Evolutionary conservation across 2,329 filamentous ascomycete species (phyloP), one percentile per base, ranked within the genome.

Genomic region (Camillea tinctor): DNA sequence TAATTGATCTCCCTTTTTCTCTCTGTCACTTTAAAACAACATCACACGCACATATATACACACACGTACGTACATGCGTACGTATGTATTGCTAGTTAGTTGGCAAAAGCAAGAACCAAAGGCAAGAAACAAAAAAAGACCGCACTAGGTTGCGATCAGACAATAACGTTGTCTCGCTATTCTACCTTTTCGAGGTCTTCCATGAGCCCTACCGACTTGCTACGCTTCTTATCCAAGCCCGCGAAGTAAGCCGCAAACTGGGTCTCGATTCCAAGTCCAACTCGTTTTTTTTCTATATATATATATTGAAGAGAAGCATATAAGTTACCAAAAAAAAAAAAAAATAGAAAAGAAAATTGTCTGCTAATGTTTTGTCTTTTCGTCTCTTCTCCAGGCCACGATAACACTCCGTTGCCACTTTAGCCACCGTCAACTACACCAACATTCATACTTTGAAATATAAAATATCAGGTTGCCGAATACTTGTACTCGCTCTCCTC

Each of bases 211-310:
- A 90, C 89, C 81, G 91, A 96, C 80, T 88, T 96, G 74, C 87
- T 96, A 75, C 91, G 92, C 81, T 95, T 96, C 82, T 87, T 97
- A 72, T 96, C 92, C 76, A 95, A 95, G 84, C 92, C 92, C 75
- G 91, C 92, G 78, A 96, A 96, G 93, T 96, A 80, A 75, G 90
- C 19, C 40, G 52, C 30, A 21, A 40, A 13, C 17, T n/a, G 20
- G 36, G 36, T 44, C 36, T 51, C 54, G n/a, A 57, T 22, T 58
- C 30, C n/a, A n/a, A n/a, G n/a, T n/a, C n/a, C n/a, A n/a, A n/a
- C n/a, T n/a, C 54, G 13, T 20, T 19, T 20, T n/a, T 5, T 3
- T 5, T 49, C 49, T 22, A 15, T 55, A 57, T 36, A 30, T 30
- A 2, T 30, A 17, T 44, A 2, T 6, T 44, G 36, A 11, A 17